phyloP scores from a whole-genome alignment of 1,139 yeast genomes.

The Citeromyces hawaiiensis region DNA sequence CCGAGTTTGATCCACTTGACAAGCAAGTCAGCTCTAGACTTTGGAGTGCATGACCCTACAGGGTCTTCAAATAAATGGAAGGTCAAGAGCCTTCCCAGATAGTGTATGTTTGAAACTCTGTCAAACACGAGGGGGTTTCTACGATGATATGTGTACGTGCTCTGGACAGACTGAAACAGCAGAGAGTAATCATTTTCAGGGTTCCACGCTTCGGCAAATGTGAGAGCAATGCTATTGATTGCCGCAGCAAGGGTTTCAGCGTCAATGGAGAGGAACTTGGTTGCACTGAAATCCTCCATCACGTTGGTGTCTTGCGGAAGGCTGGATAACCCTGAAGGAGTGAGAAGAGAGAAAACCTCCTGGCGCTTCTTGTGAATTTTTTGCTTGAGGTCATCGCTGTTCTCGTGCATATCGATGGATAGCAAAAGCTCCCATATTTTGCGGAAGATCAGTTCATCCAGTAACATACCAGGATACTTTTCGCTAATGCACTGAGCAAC shows the following conservation, averaged over 20 bases:
- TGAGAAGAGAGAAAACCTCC: slow-evolving; percentile 14
- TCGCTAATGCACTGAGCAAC: slow-evolving; percentile 31
- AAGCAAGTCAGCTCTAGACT: slow-evolving; percentile 50
- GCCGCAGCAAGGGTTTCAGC: slow-evolving; percentile 37
- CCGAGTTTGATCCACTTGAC: slow-evolving; percentile 86
- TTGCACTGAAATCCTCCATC: slow-evolving; percentile 11
- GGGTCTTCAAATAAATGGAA: slow-evolving; percentile 54
- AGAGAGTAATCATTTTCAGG: slow-evolving; percentile 54
- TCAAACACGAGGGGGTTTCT: slow-evolving; percentile 58
- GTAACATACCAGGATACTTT: slow-evolving; percentile 38
- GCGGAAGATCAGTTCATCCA: slow-evolving; percentile 33
- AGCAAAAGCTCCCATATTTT: slow-evolving; percentile 27
- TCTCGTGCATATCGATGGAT: slow-evolving; percentile 28
- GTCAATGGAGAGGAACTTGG: slow-evolving; percentile 30
- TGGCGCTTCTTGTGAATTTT: slow-evolving; percentile 26
- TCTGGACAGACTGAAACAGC: slow-evolving; percentile 26
- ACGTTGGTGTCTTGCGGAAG: slow-evolving; percentile 1
- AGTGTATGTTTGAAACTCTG: slow-evolving; percentile 56
- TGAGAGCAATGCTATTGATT: slow-evolving; percentile 42
- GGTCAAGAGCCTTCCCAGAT: slow-evolving; percentile 58
- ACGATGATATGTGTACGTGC: slow-evolving; percentile 23
- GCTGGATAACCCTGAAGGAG: slow-evolving; percentile 8
- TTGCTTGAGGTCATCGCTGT: slow-evolving; percentile 27
- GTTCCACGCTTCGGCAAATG: slow-evolving; percentile 55
- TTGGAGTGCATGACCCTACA: slow-evolving; percentile 15